Evolutionary conservation across 495 filamentous ascomycete species (phyloP).

Genomic region (Trichoderma gamsii): DNA sequence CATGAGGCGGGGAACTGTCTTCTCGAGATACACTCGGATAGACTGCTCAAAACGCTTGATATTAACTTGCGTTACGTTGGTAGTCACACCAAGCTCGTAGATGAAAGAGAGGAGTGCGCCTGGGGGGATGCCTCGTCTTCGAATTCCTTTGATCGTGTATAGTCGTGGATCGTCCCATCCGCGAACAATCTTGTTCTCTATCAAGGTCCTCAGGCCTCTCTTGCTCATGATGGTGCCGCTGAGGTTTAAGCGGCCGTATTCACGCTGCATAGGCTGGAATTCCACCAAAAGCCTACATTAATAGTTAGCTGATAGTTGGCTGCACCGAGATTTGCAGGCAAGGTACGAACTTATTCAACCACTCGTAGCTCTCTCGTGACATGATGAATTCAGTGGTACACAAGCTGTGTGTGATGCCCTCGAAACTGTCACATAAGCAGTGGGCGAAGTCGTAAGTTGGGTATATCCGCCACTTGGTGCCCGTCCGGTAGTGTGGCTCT

Average conservation of each 20-base stretch:
- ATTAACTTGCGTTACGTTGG: conserved; percentile 64
- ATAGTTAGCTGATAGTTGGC: neutral
- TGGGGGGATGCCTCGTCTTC: conserved; percentile 76
- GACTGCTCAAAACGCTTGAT: conserved; percentile 68
- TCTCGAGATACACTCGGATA: conserved; percentile 75
- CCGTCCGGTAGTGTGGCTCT: conserved; percentile 63
- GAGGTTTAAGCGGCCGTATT: conserved; percentile 72
- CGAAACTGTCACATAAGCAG: conserved; percentile 82
- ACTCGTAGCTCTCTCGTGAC: conserved; percentile 76
- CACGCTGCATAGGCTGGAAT: conserved; percentile 79
- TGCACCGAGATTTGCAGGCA: neutral
- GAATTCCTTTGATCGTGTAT: conserved; percentile 80
- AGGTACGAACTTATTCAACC: conserved; percentile 53
- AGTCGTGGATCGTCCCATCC: conserved; percentile 88
- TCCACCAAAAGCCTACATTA: conserved; percentile 52
- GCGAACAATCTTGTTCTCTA: conserved; percentile 64
- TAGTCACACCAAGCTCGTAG: conserved; percentile 83
- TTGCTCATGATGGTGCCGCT: conserved; percentile 79
- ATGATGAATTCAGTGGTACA: conserved; percentile 84
- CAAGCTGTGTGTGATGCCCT: conserved; percentile 80
- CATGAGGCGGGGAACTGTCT: conserved; percentile 79
- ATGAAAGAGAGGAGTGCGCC: conserved; percentile 83
- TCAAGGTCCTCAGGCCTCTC: conserved; percentile 70
- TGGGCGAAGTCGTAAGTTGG: conserved; percentile 92
- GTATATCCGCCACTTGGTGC: conserved; percentile 73